Percentiles rank a stretch among this genome's conserved stretches.
Conservation (phyloP, 2,329 filamentous ascomycete genomes). For the Exophiala sp. region DNA sequence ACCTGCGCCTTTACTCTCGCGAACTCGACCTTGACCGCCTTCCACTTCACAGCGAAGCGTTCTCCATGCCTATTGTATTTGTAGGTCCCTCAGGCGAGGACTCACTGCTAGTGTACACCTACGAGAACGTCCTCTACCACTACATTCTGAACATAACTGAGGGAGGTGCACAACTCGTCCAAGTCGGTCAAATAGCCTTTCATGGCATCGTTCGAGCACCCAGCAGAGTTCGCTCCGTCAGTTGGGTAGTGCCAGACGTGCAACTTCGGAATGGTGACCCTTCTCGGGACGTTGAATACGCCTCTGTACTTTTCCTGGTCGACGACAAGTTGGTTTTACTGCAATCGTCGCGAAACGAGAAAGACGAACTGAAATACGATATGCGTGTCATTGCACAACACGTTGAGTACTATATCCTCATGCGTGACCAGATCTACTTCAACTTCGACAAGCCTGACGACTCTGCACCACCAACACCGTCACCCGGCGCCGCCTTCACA, state of each 20-base stretch:
- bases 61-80: constrained; percentile 84
- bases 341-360: constrained; percentile 77
- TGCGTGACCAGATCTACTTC: constrained; percentile 71
- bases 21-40: constrained; percentile 73
- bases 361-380: constrained; percentile 88
- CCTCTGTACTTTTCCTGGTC: constrained; percentile 92
- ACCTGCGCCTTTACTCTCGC: constrained; percentile 88
- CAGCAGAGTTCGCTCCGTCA: constrained; percentile 84
- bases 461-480: constrained; percentile 48
- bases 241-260: constrained; percentile 90
- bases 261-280: constrained; percentile 89
- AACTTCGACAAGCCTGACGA: constrained; percentile 49
- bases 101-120: constrained; percentile 92
- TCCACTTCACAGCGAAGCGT: constrained; percentile 70
- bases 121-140: constrained; percentile 93
- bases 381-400: constrained; percentile 97
- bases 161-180: constrained; percentile 72
- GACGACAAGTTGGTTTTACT: constrained; percentile 93
- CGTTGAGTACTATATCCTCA: constrained; percentile 90
- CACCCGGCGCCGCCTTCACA: constrained; percentile 44
- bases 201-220: constrained; percentile 94
- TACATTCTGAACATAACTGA: constrained; percentile 76
- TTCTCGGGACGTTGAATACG: constrained; percentile 88
- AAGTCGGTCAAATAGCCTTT: constrained; percentile 97
- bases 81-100: constrained; percentile 88